Evolutionary conservation across 331 rosid species (phyloP).

Genomic region (Malus hybrid): DNA sequence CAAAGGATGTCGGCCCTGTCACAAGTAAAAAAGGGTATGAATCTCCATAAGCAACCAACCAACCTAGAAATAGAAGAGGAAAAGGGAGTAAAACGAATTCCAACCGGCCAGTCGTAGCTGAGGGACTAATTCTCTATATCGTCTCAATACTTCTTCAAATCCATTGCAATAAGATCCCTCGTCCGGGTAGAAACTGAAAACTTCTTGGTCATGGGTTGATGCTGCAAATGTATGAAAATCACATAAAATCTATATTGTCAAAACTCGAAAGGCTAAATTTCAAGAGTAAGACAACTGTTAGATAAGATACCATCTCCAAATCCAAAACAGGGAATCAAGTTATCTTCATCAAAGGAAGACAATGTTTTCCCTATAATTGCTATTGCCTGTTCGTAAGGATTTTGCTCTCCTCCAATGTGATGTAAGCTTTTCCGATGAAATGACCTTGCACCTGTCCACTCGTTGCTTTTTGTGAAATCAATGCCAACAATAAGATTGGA

Average conservation of each 20-base stretch:
- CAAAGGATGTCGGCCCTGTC: constrained; percentile 96
- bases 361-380: constrained; percentile 79
- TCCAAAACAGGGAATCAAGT: constrained; percentile 88
- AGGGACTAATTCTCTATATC: constrained; percentile 78
- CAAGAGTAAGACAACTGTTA: background rate
- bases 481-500: constrained; percentile 93
- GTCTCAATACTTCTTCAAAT: constrained; percentile 79
- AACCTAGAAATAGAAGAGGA: background rate
- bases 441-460: constrained; percentile 95
- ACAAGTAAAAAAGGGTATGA: background rate
- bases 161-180: constrained; percentile 66
- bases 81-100: constrained; percentile 2
- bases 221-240: constrained; percentile 46
- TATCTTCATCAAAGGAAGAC: constrained; percentile 84
- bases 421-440: constrained; percentile 85
- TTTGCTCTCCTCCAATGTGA: constrained; percentile 68
- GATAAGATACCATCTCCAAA: constrained; percentile 82
- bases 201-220: constrained; percentile 89
- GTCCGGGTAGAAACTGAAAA: constrained; percentile 73
- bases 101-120: constrained; percentile 80
- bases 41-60: constrained; percentile 11
- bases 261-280: background rate
- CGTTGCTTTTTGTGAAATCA: constrained; percentile 98
- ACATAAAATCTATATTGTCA: constrained; percentile 2
- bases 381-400: constrained; percentile 93